phyloP scores from a whole-genome alignment of 805 yeast species.

The Yamadazyma endophytica region DNA sequence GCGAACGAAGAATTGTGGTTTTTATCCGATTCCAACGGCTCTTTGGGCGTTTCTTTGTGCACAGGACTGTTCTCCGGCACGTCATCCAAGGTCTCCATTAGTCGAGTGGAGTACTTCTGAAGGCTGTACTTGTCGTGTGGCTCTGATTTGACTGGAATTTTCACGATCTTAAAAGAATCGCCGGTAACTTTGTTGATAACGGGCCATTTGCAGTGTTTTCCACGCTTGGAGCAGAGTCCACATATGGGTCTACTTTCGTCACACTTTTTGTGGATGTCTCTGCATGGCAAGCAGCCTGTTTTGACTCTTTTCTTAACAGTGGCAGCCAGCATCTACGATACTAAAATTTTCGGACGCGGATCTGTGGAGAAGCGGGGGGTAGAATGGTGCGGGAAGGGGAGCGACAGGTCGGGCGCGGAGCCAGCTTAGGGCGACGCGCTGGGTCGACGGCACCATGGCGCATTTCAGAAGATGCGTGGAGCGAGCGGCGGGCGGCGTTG shows the following conservation, averaged over 20 bases:
- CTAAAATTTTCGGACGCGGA: no score
- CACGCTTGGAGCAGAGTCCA: conserved; percentile 10
- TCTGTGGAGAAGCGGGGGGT: no score
- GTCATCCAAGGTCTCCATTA: conserved; percentile 7
- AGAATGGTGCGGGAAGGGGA: no score
- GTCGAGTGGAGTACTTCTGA: conserved; percentile 5
- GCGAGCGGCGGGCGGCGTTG: no score
- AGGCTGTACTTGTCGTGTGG: not conserved
- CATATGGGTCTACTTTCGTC: conserved; percentile 14
- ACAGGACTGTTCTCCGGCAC: not conserved
- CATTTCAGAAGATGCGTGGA: no score
- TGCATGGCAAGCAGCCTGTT: conserved; percentile 15
- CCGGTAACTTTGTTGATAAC: conserved; percentile 6
- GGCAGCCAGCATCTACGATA: no score
- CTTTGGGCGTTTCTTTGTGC: not conserved
- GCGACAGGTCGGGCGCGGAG: no score
- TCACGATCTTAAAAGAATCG: conserved; percentile 8
- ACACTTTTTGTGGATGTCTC: conserved; percentile 14
- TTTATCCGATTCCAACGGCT: no score
- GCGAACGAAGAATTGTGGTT: no score
- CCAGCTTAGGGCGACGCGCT: no score
- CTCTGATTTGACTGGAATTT: conserved; percentile 2
- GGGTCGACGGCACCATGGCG: no score
- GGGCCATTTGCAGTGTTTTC: conserved; percentile 9
- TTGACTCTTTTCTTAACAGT: conserved; percentile 5